phyloP scores from a whole-genome alignment of 345 rosid species.

The Brassica rapa region DNA sequence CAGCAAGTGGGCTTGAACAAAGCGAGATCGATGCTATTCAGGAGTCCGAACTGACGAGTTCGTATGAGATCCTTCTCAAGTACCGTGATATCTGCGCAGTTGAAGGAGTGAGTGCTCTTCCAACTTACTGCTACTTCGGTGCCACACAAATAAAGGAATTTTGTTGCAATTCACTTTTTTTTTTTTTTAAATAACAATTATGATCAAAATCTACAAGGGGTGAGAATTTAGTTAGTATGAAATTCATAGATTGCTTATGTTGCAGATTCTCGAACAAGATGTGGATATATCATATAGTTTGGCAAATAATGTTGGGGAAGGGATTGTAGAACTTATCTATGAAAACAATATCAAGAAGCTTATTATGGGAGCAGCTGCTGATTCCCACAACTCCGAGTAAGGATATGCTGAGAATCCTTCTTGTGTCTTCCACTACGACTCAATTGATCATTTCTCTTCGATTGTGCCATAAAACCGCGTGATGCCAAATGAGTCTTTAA shows the following conservation, averaged over 20 bases:
- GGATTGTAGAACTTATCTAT: conserved; percentile 63
- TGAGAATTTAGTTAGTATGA: no score
- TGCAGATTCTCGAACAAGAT: conserved; percentile 48
- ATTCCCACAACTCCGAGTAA: conserved; percentile 53
- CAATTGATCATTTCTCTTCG: neutral
- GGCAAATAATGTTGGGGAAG: conserved; percentile 51
- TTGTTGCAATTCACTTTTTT: neutral
- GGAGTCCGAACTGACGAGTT: conserved; percentile 20
- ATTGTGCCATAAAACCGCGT: neutral
- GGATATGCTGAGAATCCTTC: neutral
- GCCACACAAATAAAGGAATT: no score
- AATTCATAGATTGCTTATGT: conserved; percentile 2
- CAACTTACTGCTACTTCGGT: neutral
- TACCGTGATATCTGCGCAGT: conserved; percentile 34
- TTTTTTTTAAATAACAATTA: neutral
- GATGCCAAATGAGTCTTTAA: neutral
- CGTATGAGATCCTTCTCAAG: conserved; percentile 30
- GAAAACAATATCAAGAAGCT: conserved; percentile 53
- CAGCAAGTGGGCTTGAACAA: conserved; percentile 37
- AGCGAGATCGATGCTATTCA: conserved; percentile 35
- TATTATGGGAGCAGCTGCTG: conserved; percentile 74
- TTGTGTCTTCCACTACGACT: neutral
- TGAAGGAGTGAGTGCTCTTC: conserved; percentile 34
- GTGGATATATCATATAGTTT: conserved; percentile 38
- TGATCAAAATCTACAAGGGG: neutral